A percentile compares a stretch with the other conserved stretches of the same genome.
Conservation (phyloP, 306 rosid species). For the Trichosanthes truncata region DNA sequence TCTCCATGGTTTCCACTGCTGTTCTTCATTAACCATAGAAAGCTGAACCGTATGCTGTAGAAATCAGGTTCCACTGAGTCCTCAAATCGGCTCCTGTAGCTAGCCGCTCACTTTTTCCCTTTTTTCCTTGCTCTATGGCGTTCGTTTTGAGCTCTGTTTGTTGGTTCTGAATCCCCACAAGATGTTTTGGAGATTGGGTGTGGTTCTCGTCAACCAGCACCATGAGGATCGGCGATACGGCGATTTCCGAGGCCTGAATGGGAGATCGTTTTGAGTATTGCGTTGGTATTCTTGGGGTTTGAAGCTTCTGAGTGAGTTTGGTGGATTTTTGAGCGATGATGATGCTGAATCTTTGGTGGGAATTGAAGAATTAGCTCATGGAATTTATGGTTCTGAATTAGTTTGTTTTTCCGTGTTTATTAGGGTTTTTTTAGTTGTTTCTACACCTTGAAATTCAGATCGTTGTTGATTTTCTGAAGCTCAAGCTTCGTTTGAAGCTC, state of each 20-base stretch:
- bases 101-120: not conserved
- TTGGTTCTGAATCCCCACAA: constrained; percentile 16
- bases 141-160: not conserved
- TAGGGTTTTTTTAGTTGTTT: not conserved
- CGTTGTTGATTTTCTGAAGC: constrained; percentile 24
- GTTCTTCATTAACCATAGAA: not conserved
- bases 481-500: constrained; percentile 24
- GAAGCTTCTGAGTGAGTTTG: not conserved
- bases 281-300: not conserved
- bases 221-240: constrained; percentile 35
- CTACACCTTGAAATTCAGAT: constrained; percentile 24
- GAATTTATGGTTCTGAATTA: constrained; percentile 4
- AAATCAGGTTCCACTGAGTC: not conserved
- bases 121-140: not conserved
- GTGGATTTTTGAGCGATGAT: constrained; percentile 4
- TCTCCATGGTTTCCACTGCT: not conserved
- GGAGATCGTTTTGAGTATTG: constrained; percentile 17
- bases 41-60: constrained; percentile 5
- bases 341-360: not conserved
- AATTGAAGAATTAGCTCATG: constrained; percentile 14
- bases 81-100: not conserved
- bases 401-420: not conserved
- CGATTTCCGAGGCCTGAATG: constrained; percentile 16
- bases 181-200: constrained; percentile 24
- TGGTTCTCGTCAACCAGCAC: constrained; percentile 11